phyloP scores from a whole-genome alignment of 345 rosid genomes.

The Camelina neglecta region DNA sequence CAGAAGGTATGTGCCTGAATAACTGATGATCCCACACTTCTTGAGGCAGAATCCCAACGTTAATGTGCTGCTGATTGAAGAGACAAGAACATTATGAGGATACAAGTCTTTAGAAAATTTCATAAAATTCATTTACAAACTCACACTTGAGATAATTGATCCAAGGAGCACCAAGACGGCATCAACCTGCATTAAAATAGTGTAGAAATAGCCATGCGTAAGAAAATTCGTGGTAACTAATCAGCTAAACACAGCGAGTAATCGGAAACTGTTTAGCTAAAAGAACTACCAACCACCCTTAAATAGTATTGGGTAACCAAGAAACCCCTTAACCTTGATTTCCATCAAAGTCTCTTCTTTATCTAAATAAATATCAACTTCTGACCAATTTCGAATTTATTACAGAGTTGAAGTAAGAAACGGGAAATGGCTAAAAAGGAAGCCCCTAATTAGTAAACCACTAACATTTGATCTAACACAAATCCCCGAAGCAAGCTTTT shows the following conservation, averaged over 20 bases:
- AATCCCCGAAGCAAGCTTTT: not conserved
- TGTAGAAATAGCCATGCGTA: slow-evolving; percentile 16
- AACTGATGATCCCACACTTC: slow-evolving; percentile 89
- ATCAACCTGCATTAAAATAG: slow-evolving; percentile 67
- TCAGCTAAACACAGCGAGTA: slow-evolving; percentile 23
- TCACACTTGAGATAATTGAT: slow-evolving; percentile 66
- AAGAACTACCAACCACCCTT: no score
- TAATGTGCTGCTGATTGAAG: slow-evolving; percentile 58
- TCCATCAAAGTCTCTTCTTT: slow-evolving; percentile 17
- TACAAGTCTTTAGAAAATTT: not conserved
- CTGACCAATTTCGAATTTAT: slow-evolving; percentile 21
- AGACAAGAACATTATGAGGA: slow-evolving; percentile 23
- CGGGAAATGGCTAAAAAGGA: slow-evolving; percentile 17
- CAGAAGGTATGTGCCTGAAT: slow-evolving; percentile 69
- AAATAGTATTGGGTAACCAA: slow-evolving; percentile 13
- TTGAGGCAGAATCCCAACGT: slow-evolving; percentile 64
- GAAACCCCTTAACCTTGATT: slow-evolving; percentile 20
- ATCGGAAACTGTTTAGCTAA: not conserved
- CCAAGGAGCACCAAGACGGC: slow-evolving; percentile 81
- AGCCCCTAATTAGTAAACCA: slow-evolving; percentile 16
- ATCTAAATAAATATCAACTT: slow-evolving; percentile 8
- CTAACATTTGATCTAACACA: slow-evolving; percentile 23
- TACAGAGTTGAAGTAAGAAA: slow-evolving; percentile 18
- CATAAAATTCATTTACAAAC: slow-evolving; percentile 37
- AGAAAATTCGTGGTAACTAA: slow-evolving; percentile 12